Conservation (phyloP, 768 basidiomycete genomes). For the Rhodotorula diobovata region DNA sequence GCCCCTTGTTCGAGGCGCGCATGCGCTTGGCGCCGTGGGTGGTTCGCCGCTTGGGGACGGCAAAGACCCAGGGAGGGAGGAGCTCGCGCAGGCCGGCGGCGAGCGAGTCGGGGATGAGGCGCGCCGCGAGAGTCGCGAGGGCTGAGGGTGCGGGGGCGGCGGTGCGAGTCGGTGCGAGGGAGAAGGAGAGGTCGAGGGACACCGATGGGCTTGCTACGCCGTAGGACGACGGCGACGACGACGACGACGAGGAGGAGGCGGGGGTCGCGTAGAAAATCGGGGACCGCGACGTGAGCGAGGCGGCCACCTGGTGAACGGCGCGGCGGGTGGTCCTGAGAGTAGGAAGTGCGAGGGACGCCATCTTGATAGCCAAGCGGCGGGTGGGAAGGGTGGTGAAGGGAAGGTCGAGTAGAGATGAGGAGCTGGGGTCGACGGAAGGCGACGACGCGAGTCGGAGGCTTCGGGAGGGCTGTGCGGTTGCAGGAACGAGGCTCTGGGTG, state of each 20-base stretch:
- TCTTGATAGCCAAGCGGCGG: background rate
- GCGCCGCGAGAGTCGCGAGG: conserved; percentile 4
- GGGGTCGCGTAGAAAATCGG: background rate
- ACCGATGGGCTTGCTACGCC: background rate
- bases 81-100: conserved; percentile 57
- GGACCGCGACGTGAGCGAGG: background rate
- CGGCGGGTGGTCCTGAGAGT: conserved; percentile 1
- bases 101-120: conserved; percentile 31
- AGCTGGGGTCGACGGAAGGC: background rate
- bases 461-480: too few species aligned
- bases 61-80: conserved; percentile 79
- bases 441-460: too few species aligned
- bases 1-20: conserved; percentile 86
- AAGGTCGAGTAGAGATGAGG: background rate
- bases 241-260: background rate
- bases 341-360: conserved; percentile 17
- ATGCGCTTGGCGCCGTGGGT: conserved; percentile 93
- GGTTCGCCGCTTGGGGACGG: conserved; percentile 88
- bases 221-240: too few species aligned
- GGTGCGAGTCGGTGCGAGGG: background rate
- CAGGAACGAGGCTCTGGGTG: too few species aligned
- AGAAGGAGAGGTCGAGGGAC: background rate
- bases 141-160: conserved; percentile 1
- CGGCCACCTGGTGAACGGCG: conserved; percentile 6
- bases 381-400: background rate